phyloP scores from a whole-genome alignment of 2,329 filamentous ascomycete genomes.

The Alternaria postmessia region DNA sequence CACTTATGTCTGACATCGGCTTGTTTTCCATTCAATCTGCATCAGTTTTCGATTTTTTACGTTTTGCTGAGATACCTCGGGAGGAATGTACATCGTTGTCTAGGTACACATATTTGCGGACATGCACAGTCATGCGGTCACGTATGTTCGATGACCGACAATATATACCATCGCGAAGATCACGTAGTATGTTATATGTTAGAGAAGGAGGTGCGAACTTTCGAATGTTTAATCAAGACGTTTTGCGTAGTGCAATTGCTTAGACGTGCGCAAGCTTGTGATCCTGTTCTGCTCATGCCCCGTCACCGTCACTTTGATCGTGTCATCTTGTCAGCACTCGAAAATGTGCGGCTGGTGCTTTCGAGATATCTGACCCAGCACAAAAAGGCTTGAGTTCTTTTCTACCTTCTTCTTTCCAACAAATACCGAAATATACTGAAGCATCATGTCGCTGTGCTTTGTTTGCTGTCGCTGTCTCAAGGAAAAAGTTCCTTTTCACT shows the following conservation, averaged over 20 bases:
- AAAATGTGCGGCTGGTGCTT: neutral
- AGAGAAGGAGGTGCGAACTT: neutral
- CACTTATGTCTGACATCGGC: constrained; percentile 9
- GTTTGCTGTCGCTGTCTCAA: neutral
- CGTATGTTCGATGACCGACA: neutral
- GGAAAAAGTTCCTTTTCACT: neutral
- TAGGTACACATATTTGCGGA: constrained; percentile 9
- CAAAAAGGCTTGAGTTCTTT: neutral
- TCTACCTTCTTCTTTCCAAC: neutral
- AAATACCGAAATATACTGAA: neutral
- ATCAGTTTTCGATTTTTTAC: neutral
- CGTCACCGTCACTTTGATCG: neutral
- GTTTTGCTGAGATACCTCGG: constrained; percentile 19
- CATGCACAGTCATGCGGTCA: constrained; percentile 1
- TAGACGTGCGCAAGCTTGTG: neutral
- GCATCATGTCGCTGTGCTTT: neutral
- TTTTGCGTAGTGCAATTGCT: neutral
- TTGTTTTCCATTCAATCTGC: constrained; percentile 11
- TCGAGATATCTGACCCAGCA: neutral
- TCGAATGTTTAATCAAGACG: constrained; percentile 6
- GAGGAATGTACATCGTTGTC: constrained; percentile 20
- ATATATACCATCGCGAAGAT: constrained; percentile 11
- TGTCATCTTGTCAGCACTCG: neutral
- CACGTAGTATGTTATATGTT: constrained; percentile 8
- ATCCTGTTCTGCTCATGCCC: neutral